phyloP scores from a whole-genome alignment of 768 basidiomycete species.

The Dentipellis sp. region DNA sequence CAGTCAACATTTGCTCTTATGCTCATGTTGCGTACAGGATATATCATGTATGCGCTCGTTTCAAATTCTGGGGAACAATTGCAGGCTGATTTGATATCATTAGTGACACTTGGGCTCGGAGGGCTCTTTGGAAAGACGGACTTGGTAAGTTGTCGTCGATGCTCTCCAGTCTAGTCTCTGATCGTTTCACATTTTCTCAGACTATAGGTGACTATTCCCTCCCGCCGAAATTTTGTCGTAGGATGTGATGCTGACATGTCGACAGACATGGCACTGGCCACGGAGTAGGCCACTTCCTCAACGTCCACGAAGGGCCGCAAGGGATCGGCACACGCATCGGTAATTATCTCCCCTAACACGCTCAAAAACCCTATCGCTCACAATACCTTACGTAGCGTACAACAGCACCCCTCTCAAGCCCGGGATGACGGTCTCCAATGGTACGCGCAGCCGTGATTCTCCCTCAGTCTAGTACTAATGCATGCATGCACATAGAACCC shows the following conservation, averaged over 20 bases:
- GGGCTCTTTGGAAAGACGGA: slow-evolving; percentile 79
- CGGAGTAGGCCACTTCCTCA: slow-evolving; percentile 90
- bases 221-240: not conserved
- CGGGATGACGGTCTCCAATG: slow-evolving; percentile 89
- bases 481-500: slow-evolving; percentile 47
- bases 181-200: not conserved
- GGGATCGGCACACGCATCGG: slow-evolving; percentile 49
- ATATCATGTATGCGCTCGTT: slow-evolving; percentile 34
- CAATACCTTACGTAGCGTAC: slow-evolving; percentile 31
- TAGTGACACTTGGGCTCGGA: slow-evolving; percentile 77
- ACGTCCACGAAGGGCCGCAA: slow-evolving; percentile 83
- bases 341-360: slow-evolving; percentile 13
- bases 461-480: not conserved
- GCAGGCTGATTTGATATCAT: not conserved
- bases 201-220: not conserved
- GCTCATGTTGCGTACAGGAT: slow-evolving; percentile 29
- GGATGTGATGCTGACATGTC: slow-evolving; percentile 30
- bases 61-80: not conserved
- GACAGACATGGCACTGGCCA: slow-evolving; percentile 86
- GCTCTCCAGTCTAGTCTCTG: not conserved
- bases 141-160: slow-evolving; percentile 41
- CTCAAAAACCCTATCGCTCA: slow-evolving; percentile 1
- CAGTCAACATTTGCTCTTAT: not conserved
- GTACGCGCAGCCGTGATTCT: slow-evolving; percentile 20
- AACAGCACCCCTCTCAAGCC: slow-evolving; percentile 66